A percentile compares a stretch with the other conserved stretches of the same genome.
Conservation (phyloP, 768 basidiomycete species). For the Coprinopsis cinerea region DNA sequence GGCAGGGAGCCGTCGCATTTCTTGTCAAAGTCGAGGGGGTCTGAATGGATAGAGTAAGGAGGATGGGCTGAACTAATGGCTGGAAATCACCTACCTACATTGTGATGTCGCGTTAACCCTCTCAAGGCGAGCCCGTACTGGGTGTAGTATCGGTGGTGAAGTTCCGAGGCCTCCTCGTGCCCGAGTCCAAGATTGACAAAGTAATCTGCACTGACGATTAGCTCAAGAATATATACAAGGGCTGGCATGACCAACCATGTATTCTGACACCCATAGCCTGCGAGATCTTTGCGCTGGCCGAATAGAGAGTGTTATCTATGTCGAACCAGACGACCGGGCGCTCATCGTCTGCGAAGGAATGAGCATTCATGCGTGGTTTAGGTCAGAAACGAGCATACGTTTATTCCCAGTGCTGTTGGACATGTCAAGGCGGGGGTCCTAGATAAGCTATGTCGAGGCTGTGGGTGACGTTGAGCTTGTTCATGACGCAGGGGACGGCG, state of each 20-base stretch:
- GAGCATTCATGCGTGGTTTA: no score
- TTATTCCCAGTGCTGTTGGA: no score
- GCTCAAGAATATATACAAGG: not conserved
- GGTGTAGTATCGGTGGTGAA: constrained; percentile 70
- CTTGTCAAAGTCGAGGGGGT: constrained; percentile 78
- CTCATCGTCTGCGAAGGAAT: constrained; percentile 34
- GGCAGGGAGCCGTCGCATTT: constrained; percentile 83
- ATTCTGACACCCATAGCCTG: constrained; percentile 77
- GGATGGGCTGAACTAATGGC: constrained; percentile 7
- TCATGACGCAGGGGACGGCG: not conserved
- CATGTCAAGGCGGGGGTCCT: no score
- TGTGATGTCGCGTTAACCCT: constrained; percentile 70
- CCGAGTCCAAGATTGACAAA: constrained; percentile 65
- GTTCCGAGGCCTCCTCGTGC: constrained; percentile 59
- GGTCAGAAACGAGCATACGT: no score
- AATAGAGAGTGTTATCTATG: constrained; percentile 87
- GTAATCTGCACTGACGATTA: constrained; percentile 44
- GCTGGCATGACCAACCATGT: constrained; percentile 43
- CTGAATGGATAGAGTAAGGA: constrained; percentile 22
- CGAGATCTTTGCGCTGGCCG: constrained; percentile 66
- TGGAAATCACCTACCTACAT: constrained; percentile 49
- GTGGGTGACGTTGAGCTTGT: not conserved
- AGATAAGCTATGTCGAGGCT: not conserved
- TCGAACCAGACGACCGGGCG: constrained; percentile 72
- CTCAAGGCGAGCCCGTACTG: constrained; percentile 81